phyloP scores from a whole-genome alignment of 1,139 yeast species.

The Scheffersomyces insectosa region DNA sequence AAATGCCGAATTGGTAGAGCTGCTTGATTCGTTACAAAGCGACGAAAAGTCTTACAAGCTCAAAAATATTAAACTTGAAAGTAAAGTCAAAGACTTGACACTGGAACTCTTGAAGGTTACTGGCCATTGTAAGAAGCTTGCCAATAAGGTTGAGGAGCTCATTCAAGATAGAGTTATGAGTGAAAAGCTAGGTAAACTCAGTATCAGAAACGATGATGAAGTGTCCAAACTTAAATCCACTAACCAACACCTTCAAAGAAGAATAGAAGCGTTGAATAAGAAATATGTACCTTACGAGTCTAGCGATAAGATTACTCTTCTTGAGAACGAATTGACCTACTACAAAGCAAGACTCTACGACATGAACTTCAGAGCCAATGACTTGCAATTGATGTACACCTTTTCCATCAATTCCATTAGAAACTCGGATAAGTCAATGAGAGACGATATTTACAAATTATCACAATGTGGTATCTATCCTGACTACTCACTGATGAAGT shows the following conservation, averaged over 20 bases:
- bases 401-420: slow-evolving; percentile 50
- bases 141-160: slow-evolving; percentile 28
- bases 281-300: slow-evolving; percentile 5
- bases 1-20: slow-evolving; percentile 17
- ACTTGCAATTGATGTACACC: slow-evolving; percentile 52
- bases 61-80: slow-evolving; percentile 10
- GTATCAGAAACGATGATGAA: slow-evolving; percentile 12
- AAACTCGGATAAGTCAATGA: slow-evolving; percentile 40
- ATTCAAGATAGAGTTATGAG: slow-evolving; percentile 7
- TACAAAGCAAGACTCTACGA: slow-evolving; percentile 42
- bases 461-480: slow-evolving; percentile 54
- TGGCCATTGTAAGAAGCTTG: slow-evolving; percentile 31
- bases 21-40: slow-evolving; percentile 21
- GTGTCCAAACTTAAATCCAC: slow-evolving; percentile 13
- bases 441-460: slow-evolving; percentile 44
- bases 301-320: slow-evolving; percentile 8
- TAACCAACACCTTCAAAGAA: slow-evolving; percentile 18
- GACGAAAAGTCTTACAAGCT: slow-evolving; percentile 11
- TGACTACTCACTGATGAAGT: slow-evolving; percentile 30
- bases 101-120: slow-evolving; percentile 28
- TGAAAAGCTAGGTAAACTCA: slow-evolving; percentile 13
- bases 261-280: slow-evolving; percentile 18
- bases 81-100: slow-evolving; percentile 17
- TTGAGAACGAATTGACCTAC: slow-evolving; percentile 32
- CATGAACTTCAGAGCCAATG: slow-evolving; percentile 40